Conservation (phyloP, 768 basidiomycete species). For the Pulveroboletus ravenelii region DNA sequence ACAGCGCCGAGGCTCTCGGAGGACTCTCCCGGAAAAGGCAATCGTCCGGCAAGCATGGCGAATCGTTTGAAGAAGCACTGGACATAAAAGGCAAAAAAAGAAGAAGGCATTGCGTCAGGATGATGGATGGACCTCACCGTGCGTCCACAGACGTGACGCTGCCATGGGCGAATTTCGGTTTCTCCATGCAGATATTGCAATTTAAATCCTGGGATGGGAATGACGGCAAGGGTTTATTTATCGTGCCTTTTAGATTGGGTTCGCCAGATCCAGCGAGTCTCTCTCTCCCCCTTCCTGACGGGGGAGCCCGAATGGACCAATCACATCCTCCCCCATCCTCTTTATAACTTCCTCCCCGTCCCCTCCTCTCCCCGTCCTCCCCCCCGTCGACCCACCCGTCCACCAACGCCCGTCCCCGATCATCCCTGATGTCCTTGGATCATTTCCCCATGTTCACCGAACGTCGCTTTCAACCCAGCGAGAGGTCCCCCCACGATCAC, state of each 20-base stretch:
- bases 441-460: conserved; percentile 30
- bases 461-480: conserved; percentile 29
- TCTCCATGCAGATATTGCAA: neutral
- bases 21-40: conserved; percentile 6
- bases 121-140: conserved; percentile 10
- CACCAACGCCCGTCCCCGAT: neutral
- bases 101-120: neutral
- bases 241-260: conserved; percentile 23
- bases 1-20: neutral
- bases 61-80: conserved; percentile 16
- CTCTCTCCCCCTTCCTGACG: neutral
- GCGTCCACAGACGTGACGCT: neutral
- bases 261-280: conserved; percentile 16
- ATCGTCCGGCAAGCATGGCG: conserved; percentile 3
- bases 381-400: neutral
- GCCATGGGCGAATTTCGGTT: neutral
- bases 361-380: neutral
- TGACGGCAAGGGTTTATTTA: conserved; percentile 2
- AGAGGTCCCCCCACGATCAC: conserved; percentile 22
- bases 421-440: conserved; percentile 29
- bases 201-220: neutral
- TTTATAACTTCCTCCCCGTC: conserved; percentile 25
- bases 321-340: conserved; percentile 27
- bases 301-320: conserved; percentile 12
- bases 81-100: conserved; percentile 13